Evolutionary conservation across 2,329 filamentous ascomycete species (phyloP), one percentile per base, ranked within the genome.

Genomic region (Apiospora arundinis): DNA sequence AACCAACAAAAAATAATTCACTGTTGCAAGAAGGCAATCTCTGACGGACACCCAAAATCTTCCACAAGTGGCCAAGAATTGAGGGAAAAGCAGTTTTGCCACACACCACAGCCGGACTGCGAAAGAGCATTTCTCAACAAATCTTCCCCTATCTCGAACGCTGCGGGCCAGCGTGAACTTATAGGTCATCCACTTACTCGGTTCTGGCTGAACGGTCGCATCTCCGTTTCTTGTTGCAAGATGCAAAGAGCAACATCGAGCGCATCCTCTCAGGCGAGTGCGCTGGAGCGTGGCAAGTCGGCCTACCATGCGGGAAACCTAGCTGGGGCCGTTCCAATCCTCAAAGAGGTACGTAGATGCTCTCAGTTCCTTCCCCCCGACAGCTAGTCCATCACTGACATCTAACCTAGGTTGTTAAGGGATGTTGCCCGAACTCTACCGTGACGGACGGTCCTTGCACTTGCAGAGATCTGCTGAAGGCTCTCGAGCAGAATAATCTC

Each of bases 401-500:
- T 46, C 12, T 12, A n/a, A 23, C 44, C 21, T 48, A 48, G 44
- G 56, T 37, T 14, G 21, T 48, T 16, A 48, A 45, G 11, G 66
- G 25, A 68, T 28, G 42, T 12, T 48, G 66, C 21, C 44, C 25
- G 4, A 32, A 48, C 25, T 48, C 66, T 12, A 37, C 49, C 52
- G 60, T 63, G 42, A 25, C 68, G 7, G 68, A 66, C 32, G 25
- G 32, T 37, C 40, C 37, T 16, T 70, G 68, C 52, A 28, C 49
- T 23, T 70, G 68, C 52, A 46, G 60, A 48, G n/a, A 70, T 21
- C 25, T 70, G 52, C 49, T 70, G 56, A 16, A 32, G 1, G 75
- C 73, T 8, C 74, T 79, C n/a, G 68, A 72, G 7, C 60, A 74
- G 7, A 68, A 72, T 11, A 18, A 67, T 1, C 66, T 80, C 37